These are phyloP conservation scores for Physaria fendleri DNA, from an alignment of 345 rosid species.

Conservation along the genomic window DNA sequence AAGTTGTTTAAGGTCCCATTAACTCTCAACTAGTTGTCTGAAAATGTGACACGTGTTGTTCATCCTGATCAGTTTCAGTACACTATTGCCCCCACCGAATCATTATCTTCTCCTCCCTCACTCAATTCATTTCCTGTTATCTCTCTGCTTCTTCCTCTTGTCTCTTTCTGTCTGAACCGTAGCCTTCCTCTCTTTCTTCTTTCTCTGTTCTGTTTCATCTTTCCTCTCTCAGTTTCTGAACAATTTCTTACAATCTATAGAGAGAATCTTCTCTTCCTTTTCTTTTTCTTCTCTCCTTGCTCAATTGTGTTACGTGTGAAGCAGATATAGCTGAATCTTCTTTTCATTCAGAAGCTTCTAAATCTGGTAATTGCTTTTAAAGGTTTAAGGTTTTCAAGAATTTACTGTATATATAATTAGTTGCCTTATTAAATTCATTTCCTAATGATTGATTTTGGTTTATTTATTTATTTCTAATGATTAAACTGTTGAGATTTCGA, in stretches of 20 bases:
- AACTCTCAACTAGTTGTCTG: slow-evolving; percentile 2
- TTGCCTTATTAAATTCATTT: not conserved
- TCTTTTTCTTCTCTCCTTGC: not conserved
- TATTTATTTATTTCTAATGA: slow-evolving; percentile 7
- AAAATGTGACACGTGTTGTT: slow-evolving; percentile 8
- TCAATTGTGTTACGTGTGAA: slow-evolving; percentile 5
- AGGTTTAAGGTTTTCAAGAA: not conserved
- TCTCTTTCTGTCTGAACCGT: slow-evolving; percentile 31
- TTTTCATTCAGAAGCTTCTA: slow-evolving; percentile 14
- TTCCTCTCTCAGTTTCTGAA: slow-evolving; percentile 1
- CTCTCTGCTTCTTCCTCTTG: slow-evolving; percentile 17
- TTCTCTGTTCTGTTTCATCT: slow-evolving; percentile 6
- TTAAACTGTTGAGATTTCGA: slow-evolving; percentile 19
- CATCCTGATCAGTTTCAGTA: slow-evolving; percentile 14
- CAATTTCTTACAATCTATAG: slow-evolving; percentile 3
- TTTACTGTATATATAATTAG: slow-evolving; percentile 23
- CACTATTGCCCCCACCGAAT: slow-evolving; percentile 27
- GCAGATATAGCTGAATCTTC: slow-evolving; percentile 14
- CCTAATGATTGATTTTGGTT: slow-evolving; percentile 10
- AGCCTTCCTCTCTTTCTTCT: slow-evolving; percentile 7
- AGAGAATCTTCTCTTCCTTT: not conserved
- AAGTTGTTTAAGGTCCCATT: slow-evolving; percentile 4
- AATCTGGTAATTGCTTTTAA: slow-evolving; percentile 28
- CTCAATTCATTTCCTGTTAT: not conserved
- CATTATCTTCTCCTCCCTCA: slow-evolving; percentile 12